phyloP scores from a whole-genome alignment of 257 asterid species.

The Cordia subcordata region DNA sequence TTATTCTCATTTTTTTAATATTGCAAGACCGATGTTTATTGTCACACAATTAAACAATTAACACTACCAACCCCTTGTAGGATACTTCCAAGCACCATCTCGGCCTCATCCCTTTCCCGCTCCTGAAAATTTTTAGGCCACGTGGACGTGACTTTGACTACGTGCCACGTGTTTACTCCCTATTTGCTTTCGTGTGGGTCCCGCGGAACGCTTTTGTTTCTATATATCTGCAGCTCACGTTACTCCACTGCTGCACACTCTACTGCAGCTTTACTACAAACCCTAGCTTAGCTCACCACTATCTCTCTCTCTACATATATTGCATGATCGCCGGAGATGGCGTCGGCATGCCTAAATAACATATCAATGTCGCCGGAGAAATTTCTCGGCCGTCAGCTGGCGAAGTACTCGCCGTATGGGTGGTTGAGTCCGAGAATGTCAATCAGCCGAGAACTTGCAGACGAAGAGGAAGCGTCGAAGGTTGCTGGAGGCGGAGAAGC shows the following conservation, averaged over 20 bases:
- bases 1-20: too few species aligned
- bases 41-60: background rate
- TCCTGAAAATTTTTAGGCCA: conserved; percentile 2
- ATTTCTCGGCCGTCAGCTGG: conserved; percentile 41
- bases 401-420: conserved; percentile 35
- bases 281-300: conserved; percentile 8
- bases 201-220: conserved; percentile 14
- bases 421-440: conserved; percentile 50
- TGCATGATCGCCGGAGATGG: conserved; percentile 42
- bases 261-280: conserved; percentile 6
- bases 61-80: background rate
- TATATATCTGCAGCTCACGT: conserved; percentile 14
- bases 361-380: conserved; percentile 46
- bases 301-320: conserved; percentile 6
- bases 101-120: background rate
- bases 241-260: conserved; percentile 14
- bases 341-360: conserved; percentile 61
- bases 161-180: conserved; percentile 15
- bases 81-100: conserved; percentile 16
- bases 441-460: conserved; percentile 27
- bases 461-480: conserved; percentile 1
- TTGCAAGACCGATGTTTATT: background rate
- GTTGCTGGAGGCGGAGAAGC: background rate
- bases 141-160: conserved; percentile 28
- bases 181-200: conserved; percentile 3